Evolutionary conservation across 2,329 filamentous ascomycete species (phyloP), one percentile per base, ranked within the genome.

Genomic region (Pezicula rhizophila): DNA sequence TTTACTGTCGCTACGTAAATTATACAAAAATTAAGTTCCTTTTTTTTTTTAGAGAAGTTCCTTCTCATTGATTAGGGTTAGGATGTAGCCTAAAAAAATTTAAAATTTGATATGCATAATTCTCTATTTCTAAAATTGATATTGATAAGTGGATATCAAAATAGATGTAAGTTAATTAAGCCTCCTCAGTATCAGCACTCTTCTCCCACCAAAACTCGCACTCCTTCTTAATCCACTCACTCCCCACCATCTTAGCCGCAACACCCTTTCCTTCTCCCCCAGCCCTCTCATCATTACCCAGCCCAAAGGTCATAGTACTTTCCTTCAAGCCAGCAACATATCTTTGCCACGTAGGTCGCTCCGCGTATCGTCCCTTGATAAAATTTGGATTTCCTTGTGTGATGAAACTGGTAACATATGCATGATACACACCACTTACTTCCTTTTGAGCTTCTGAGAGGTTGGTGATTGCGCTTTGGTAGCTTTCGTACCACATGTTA

Each of bases 251-350:
- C 50, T 70, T 57, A 3, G 73, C 71, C 6, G 70, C 55, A 18
- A 66, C 59, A 1, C 69, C 71, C 17, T 55, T 45, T 3, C 56
- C 52, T 1, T 33, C 57, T 0, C 73, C 74, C 0, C 74, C 73
- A 39, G 71, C 71, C 7, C 70, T 59, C 52, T 77, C 73, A 54
- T 76, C 68, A 53, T 76, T 77, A 0, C 68, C 73, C 33, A 71
- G 63, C 0, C 74, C 73, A 18, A 77, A 64, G 0, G 71, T 51
- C 71, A 77, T 72, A 0, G 70, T 67, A 20, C 59, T 53, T 0
- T 60, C 60, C 35, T 63, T 58, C 1, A 59, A 25, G 5, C 25
- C 59, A 4, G 55, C 60, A 10, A 58, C 57, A 3, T 67, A 75
- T 5, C 69, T 61, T 6, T 61, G 59, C 58, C 57, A 60, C 14